These are phyloP conservation scores for Globisporangium yorkense DNA, from an alignment of 352 stramenopile genomes.

Conservation along the genomic window DNA sequence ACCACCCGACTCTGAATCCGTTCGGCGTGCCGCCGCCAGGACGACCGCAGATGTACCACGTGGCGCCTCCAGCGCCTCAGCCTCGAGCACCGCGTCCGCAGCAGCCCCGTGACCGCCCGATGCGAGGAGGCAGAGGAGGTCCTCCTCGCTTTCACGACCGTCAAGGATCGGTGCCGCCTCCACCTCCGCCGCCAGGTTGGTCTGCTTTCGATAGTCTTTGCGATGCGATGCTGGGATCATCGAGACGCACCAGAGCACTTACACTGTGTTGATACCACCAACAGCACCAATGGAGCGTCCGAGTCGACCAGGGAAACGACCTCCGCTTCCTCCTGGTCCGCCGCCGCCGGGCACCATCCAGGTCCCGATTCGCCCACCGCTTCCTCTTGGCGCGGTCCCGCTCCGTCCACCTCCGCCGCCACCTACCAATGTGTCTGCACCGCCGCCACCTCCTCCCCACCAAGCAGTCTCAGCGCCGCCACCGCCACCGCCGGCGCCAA, in stretches of 20 bases:
- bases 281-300: background rate
- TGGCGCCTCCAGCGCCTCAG: slow-evolving; percentile 18
- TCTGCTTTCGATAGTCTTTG: background rate
- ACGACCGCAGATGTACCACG: slow-evolving; percentile 52
- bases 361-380: slow-evolving; percentile 44
- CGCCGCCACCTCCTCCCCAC: slow-evolving; percentile 12
- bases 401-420: slow-evolving; percentile 32
- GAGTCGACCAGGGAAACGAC: slow-evolving; percentile 53
- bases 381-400: slow-evolving; percentile 34
- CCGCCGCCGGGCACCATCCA: slow-evolving; percentile 58
- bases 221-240: background rate
- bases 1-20: slow-evolving; percentile 72
- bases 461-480: background rate
- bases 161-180: slow-evolving; percentile 3
- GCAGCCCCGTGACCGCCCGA: slow-evolving; percentile 11
- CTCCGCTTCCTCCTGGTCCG: slow-evolving; percentile 42
- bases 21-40: slow-evolving; percentile 66
- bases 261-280: background rate
- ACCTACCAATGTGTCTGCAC: slow-evolving; percentile 6
- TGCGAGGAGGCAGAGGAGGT: background rate
- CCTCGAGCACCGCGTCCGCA: slow-evolving; percentile 5
- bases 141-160: slow-evolving; percentile 1
- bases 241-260: background rate
- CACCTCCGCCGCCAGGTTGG: slow-evolving; percentile 10
- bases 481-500: background rate